phyloP scores from a whole-genome alignment of 345 rosid species.

The Trapa bicornis region DNA sequence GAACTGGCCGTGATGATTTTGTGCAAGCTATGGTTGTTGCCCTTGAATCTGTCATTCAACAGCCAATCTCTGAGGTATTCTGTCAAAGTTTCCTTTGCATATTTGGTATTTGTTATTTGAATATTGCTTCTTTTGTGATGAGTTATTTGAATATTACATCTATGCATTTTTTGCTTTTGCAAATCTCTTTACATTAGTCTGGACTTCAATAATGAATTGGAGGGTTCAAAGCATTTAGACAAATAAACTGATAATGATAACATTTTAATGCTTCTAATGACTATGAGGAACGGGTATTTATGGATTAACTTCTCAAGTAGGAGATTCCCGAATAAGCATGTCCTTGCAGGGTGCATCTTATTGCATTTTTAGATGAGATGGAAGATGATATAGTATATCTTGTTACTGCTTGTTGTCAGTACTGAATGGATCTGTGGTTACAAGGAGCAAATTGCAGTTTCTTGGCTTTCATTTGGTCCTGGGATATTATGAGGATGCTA shows the following conservation, averaged over 20 bases:
- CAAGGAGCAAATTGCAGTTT: not conserved
- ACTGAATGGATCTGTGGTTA: not conserved
- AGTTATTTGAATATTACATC: not conserved
- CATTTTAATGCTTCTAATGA: too few species aligned
- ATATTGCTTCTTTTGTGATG: too few species aligned
- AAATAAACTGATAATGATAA: too few species aligned
- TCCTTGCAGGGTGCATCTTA: not conserved
- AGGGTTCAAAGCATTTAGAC: not conserved
- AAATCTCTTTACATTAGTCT: not conserved
- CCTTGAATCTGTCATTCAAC: constrained; percentile 83
- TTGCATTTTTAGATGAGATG: not conserved
- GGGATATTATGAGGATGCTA: not conserved
- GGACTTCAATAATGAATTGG: not conserved
- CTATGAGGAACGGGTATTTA: too few species aligned
- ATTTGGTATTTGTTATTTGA: not conserved
- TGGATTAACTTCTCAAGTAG: too few species aligned
- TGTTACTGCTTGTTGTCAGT: not conserved
- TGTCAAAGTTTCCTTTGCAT: not conserved
- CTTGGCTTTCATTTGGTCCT: too few species aligned
- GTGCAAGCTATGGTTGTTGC: constrained; percentile 96
- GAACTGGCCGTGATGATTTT: constrained; percentile 95
- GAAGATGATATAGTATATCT: not conserved
- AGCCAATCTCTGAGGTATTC: constrained; percentile 64
- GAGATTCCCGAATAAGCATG: too few species aligned
- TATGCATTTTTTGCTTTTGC: not conserved